Conservation (phyloP, 2,329 filamentous ascomycete genomes). For the Zymoseptoria tritici region DNA sequence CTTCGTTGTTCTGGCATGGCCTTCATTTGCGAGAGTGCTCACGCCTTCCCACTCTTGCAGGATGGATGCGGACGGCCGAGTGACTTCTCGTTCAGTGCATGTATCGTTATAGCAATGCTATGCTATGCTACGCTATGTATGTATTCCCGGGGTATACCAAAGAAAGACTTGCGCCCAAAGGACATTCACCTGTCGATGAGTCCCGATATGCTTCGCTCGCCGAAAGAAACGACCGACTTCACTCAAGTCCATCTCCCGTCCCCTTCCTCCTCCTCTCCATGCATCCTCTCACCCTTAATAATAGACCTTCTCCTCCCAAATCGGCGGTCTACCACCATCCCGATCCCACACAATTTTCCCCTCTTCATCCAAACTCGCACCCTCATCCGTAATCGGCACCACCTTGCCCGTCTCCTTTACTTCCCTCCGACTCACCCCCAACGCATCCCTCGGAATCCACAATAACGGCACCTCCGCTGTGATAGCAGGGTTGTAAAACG, state of each 20-base stretch:
- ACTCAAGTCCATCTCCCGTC: neutral
- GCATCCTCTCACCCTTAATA: constrained; percentile 31
- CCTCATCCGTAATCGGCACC: constrained; percentile 74
- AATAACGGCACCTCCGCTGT: constrained; percentile 56
- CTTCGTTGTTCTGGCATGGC: no score
- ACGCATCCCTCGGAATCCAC: constrained; percentile 76
- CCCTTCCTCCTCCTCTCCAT: no score
- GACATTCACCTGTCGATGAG: neutral
- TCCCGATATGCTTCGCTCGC: neutral
- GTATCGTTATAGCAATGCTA: neutral
- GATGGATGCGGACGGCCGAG: no score
- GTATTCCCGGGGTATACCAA: neutral
- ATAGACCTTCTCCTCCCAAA: constrained; percentile 51
- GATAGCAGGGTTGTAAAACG: constrained; percentile 68
- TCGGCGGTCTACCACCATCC: constrained; percentile 50
- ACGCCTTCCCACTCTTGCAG: no score
- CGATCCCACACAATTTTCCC: constrained; percentile 55
- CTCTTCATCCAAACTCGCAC: constrained; percentile 63
- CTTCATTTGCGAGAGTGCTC: no score
- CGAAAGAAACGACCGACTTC: neutral
- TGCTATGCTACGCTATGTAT: neutral
- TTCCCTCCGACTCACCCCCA: constrained; percentile 71
- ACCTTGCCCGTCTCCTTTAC: constrained; percentile 62
- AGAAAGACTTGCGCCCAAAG: neutral
- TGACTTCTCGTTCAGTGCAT: neutral